Conservation (phyloP, 2,329 filamentous ascomycete species). For the Penicillium sp. region DNA sequence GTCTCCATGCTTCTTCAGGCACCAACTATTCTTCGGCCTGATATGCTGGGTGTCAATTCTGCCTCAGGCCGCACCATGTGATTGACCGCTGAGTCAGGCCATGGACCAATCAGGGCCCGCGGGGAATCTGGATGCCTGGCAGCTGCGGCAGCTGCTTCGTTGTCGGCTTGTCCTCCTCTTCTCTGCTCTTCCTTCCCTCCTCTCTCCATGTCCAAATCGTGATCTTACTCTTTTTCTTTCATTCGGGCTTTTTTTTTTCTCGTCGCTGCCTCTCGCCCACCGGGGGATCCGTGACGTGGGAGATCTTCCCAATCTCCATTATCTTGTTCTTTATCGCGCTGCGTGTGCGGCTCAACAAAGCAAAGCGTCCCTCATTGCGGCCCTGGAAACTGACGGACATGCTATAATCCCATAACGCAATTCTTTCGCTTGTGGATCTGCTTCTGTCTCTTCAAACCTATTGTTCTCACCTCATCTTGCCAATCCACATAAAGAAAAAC, state of each 20-base stretch:
- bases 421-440: not conserved
- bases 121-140: slow-evolving; percentile 37
- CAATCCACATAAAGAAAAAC: not conserved
- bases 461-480: no score
- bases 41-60: no score
- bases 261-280: slow-evolving; percentile 1
- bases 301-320: not conserved
- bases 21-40: no score
- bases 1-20: no score
- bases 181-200: no score
- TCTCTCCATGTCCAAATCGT: slow-evolving; percentile 8
- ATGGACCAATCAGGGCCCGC: slow-evolving; percentile 28
- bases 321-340: not conserved
- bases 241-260: not conserved
- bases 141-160: no score
- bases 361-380: not conserved
- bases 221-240: not conserved
- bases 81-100: not conserved
- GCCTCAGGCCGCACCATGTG: no score
- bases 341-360: slow-evolving; percentile 8
- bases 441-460: not conserved
- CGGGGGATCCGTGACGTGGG: not conserved
- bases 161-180: no score
- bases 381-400: not conserved
- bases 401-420: not conserved